Evolutionary conservation across 345 rosid species (phyloP).

Genomic region (Geranium rotundifolium): DNA sequence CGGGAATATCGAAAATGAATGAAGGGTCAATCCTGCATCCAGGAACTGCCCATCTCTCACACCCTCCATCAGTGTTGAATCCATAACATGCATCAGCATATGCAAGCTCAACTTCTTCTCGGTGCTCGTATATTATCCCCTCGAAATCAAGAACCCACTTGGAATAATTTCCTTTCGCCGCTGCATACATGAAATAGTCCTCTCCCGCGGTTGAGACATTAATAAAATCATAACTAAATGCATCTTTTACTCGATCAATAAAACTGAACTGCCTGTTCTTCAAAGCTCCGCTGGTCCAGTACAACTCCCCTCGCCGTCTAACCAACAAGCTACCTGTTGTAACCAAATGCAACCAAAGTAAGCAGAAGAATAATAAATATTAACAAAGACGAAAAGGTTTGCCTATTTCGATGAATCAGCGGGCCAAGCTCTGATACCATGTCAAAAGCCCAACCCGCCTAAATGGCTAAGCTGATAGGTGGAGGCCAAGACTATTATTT

Average conservation of each 20-base stretch:
- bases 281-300: slow-evolving; percentile 50
- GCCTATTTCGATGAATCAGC: too few relatives aligned
- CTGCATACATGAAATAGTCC: neutral
- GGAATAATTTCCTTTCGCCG: neutral
- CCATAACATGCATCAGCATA: neutral
- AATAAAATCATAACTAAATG: neutral
- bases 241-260: neutral
- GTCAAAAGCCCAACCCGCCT: too few relatives aligned
- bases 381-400: too few relatives aligned
- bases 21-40: neutral
- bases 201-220: neutral
- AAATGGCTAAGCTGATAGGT: too few relatives aligned
- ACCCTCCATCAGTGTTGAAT: neutral
- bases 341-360: neutral
- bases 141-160: neutral
- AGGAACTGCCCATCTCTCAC: neutral
- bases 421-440: too few relatives aligned
- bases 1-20: neutral
- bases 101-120: neutral
- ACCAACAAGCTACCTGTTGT: slow-evolving; percentile 29
- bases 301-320: slow-evolving; percentile 33
- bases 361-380: too few relatives aligned
- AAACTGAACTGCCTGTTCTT: slow-evolving; percentile 25
- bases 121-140: neutral
- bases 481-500: too few relatives aligned